Conservation (phyloP, 345 rosid genomes). For the Linum tenue region DNA sequence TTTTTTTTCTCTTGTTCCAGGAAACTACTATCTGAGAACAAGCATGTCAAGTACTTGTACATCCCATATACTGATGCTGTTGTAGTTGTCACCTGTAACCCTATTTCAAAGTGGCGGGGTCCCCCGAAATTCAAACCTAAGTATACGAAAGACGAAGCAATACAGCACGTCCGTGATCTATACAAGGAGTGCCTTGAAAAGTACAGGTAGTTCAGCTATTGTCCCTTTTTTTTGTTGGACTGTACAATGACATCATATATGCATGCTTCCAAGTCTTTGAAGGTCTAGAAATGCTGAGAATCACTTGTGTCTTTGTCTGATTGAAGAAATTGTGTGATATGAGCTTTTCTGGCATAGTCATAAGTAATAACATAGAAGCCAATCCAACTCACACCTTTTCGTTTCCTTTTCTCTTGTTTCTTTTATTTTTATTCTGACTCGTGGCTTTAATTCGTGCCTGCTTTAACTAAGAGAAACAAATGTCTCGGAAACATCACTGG, state of each 20-base stretch:
- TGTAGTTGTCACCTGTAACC: slow-evolving; percentile 90
- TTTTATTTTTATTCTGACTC: not conserved
- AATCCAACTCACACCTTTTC: too few relatives aligned
- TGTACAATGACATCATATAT: not conserved
- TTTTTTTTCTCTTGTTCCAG: slow-evolving; percentile 32
- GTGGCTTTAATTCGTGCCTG: too few relatives aligned
- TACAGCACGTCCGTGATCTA: slow-evolving; percentile 61
- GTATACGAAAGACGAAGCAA: slow-evolving; percentile 60
- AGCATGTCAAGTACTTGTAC: slow-evolving; percentile 86
- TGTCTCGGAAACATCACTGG: too few relatives aligned
- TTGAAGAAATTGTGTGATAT: not conserved
- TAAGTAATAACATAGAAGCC: too few relatives aligned
- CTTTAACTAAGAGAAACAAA: too few relatives aligned
- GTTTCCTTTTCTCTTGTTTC: not conserved
- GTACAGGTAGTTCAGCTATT: slow-evolving; percentile 49
- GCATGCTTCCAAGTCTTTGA: not conserved
- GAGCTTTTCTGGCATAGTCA: too few relatives aligned
- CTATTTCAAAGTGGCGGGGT: slow-evolving; percentile 80
- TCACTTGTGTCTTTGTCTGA: too few relatives aligned
- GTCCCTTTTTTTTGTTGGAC: not conserved
- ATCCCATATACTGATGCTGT: slow-evolving; percentile 79
- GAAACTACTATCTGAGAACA: slow-evolving; percentile 73
- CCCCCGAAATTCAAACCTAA: slow-evolving; percentile 74
- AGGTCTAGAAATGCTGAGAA: too few relatives aligned
- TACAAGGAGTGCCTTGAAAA: slow-evolving; percentile 55